A percentile compares a stretch with the other conserved stretches of the same genome.
Evolutionary conservation across 2,329 filamentous ascomycete genomes (phyloP).

Genomic region (Pyricularia pennisetigena): DNA sequence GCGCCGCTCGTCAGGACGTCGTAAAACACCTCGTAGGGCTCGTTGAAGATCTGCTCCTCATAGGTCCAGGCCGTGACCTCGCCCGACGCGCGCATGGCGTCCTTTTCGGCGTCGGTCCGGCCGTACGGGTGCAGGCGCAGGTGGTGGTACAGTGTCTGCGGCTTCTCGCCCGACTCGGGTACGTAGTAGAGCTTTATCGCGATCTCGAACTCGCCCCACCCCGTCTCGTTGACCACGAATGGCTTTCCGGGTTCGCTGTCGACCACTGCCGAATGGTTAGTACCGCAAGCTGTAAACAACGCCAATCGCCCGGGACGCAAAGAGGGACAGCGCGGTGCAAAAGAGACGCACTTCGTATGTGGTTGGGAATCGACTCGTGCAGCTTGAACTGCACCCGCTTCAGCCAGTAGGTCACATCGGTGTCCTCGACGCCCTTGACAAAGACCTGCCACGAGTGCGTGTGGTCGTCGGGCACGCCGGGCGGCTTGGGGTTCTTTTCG

Average conservation of each 20-base stretch:
- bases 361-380: constrained; percentile 92
- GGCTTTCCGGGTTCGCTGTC: constrained; percentile 59
- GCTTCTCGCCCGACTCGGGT: constrained; percentile 80
- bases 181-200: constrained; percentile 92
- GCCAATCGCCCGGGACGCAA: not conserved
- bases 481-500: constrained; percentile 65
- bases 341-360: constrained; percentile 55
- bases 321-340: too few species aligned
- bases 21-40: constrained; percentile 88
- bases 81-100: constrained; percentile 44
- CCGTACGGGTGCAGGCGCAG: constrained; percentile 87
- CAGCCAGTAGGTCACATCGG: constrained; percentile 90
- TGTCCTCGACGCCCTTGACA: constrained; percentile 80
- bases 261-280: constrained; percentile 37
- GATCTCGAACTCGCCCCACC: constrained; percentile 97
- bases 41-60: constrained; percentile 95
- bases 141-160: constrained; percentile 90
- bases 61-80: constrained; percentile 73
- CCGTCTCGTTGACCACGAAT: constrained; percentile 84
- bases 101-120: constrained; percentile 64
- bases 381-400: constrained; percentile 97
- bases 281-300: not conserved
- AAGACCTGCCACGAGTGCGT: constrained; percentile 97
- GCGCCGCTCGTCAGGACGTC: constrained; percentile 72
- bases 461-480: constrained; percentile 75